Evolutionary conservation across 106 monocot genomes (phyloP), one percentile per base, ranked within the genome.

Genomic region (Hemerocallis citrina): DNA sequence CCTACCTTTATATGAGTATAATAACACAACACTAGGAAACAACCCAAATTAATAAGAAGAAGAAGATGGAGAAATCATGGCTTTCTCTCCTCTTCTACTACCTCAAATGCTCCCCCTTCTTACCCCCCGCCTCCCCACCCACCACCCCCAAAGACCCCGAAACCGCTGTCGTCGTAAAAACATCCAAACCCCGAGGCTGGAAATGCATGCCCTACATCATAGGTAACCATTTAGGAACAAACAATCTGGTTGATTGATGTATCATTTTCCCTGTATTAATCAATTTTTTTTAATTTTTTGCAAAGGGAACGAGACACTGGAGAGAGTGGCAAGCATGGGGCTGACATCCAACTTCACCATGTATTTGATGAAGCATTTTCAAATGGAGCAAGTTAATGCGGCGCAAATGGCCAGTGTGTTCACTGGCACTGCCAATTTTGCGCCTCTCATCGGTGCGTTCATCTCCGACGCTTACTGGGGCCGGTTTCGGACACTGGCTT

Each of bases 241-340:
- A 25, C 12, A 49, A 19, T 14, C 20, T 15, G 20, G 20, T 20
- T n/a, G 13, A 20, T 20, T n/a, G 19, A 10, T 20, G 17, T 48
- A 16, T 15, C 47, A 16, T 10, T 22, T 21, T 2, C 0, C n/a
- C 12, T 30, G n/a, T 13, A 23, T 35, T 61, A 9, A 54, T 27
- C 5, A 15, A 1, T 49, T 21, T 7, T 7, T 49, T 15, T 20
- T 21, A 13, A 51, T n/a, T n/a, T 51, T 13, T 56, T 38, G 52
- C 7, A 15, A 8, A 81, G 81, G 81, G 20, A 81, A 76, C 20
- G 75, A 81, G 65, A 72, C 76, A 35, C 69, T 81, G n/a, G 81
- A 81, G 72, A 68, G 72, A 43, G 63, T 81, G 44, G 76, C 72
- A 32, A 66, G 55, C 24, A 52, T 69, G 27, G 81, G 81, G 5